phyloP scores from a whole-genome alignment of 2,329 filamentous ascomycete genomes.

The Peltaster fructicola region DNA sequence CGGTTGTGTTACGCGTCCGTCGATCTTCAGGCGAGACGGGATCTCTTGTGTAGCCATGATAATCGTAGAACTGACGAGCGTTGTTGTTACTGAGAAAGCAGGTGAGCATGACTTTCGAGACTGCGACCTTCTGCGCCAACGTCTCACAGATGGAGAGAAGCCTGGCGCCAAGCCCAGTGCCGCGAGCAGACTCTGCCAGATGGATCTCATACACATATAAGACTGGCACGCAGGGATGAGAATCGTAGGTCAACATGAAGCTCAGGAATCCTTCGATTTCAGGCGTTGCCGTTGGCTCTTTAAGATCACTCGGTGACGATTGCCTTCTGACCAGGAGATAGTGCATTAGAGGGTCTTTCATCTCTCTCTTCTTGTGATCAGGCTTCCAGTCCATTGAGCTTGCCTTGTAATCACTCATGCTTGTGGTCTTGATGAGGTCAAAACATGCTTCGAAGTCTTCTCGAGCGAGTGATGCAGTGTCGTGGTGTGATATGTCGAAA shows the following conservation, averaged over 20 bases:
- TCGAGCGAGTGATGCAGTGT: slow-evolving; percentile 4
- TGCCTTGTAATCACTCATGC: slow-evolving; percentile 42
- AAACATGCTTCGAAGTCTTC: slow-evolving; percentile 32
- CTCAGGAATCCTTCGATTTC: slow-evolving; percentile 31
- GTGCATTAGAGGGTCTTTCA: slow-evolving; percentile 47
- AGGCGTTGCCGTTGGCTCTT: background rate
- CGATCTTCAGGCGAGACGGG: slow-evolving; percentile 34
- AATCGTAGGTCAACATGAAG: slow-evolving; percentile 56
- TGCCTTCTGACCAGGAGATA: slow-evolving; percentile 43
- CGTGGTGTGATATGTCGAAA: slow-evolving; percentile 5
- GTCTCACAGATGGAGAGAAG: slow-evolving; percentile 40
- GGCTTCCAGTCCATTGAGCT: slow-evolving; percentile 49
- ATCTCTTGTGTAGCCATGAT: slow-evolving; percentile 37
- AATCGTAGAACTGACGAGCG: slow-evolving; percentile 44
- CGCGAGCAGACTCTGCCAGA: slow-evolving; percentile 37
- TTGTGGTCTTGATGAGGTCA: slow-evolving; percentile 44
- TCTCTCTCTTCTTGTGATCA: slow-evolving; percentile 44
- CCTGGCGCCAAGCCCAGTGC: slow-evolving; percentile 42
- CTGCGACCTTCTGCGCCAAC: slow-evolving; percentile 36
- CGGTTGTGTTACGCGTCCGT: slow-evolving; percentile 29
- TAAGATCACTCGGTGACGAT: background rate
- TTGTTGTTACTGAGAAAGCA: slow-evolving; percentile 46
- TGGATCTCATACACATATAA: slow-evolving; percentile 71
- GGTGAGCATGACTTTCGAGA: slow-evolving; percentile 56
- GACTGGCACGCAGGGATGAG: slow-evolving; percentile 39